A percentile compares a stretch with the other conserved stretches of the same genome.
Evolutionary conservation across 495 filamentous ascomycete genomes (phyloP).

Genomic region (Lasiosphaeria miniovina): DNA sequence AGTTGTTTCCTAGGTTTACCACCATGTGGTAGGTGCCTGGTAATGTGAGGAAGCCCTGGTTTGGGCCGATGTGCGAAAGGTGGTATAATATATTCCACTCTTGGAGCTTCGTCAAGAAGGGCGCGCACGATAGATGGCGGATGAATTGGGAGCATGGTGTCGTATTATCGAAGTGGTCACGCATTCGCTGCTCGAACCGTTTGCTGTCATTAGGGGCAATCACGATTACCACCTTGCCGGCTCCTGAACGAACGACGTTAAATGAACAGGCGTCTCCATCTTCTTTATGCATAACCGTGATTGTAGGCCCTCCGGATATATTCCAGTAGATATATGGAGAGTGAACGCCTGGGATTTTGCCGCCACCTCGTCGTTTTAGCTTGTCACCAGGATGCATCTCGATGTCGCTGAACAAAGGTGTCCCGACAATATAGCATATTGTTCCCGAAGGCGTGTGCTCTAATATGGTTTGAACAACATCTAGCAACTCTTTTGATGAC

Average conservation of each 20-base stretch:
- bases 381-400: not conserved
- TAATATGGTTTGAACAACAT: not conserved
- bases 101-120: not conserved
- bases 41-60: not conserved
- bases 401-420: not conserved
- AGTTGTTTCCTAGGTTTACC: constrained; percentile 1
- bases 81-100: not conserved
- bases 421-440: not conserved
- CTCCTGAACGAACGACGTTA: constrained; percentile 1
- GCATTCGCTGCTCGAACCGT: not conserved
- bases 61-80: not conserved
- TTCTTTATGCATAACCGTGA: not conserved
- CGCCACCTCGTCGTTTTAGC: not conserved
- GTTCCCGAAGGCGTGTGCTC: not conserved
- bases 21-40: constrained; percentile 4
- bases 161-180: not conserved
- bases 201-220: not conserved
- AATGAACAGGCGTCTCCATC: not conserved
- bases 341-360: constrained; percentile 1
- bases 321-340: not conserved
- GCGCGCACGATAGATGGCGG: not conserved
- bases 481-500: not conserved
- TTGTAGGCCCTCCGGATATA: constrained; percentile 4
- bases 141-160: not conserved
- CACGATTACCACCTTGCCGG: not conserved